Evolutionary conservation across 2,329 filamentous ascomycete genomes (phyloP).

Genomic region (Pestalotiopsis sp.): DNA sequence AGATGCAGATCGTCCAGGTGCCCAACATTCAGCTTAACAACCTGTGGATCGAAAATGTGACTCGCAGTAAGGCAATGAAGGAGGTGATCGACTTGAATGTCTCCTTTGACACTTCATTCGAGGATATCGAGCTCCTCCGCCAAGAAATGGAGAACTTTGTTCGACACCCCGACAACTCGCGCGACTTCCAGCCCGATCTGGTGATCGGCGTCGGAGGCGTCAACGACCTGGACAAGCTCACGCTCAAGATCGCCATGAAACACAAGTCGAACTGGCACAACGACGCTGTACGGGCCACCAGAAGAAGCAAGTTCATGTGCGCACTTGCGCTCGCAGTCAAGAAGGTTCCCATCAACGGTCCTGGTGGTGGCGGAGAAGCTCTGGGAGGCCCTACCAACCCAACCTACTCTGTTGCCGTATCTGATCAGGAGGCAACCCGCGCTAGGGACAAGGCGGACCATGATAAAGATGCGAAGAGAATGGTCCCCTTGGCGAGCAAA

Average conservation of each 20-base stretch:
- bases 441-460: constrained; percentile 63
- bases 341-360: constrained; percentile 82
- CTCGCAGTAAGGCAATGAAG: constrained; percentile 88
- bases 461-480: constrained; percentile 65
- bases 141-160: constrained; percentile 87
- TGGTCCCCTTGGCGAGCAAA: constrained; percentile 54
- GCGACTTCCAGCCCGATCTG: constrained; percentile 89
- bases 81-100: constrained; percentile 81
- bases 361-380: constrained; percentile 69
- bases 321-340: constrained; percentile 83
- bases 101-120: constrained; percentile 83
- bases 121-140: constrained; percentile 85
- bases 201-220: constrained; percentile 78
- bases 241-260: constrained; percentile 79
- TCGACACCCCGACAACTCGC: constrained; percentile 77
- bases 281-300: constrained; percentile 76
- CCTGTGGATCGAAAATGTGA: constrained; percentile 94
- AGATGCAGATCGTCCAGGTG: constrained; percentile 78
- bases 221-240: constrained; percentile 84
- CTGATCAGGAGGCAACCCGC: constrained; percentile 66
- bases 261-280: constrained; percentile 96
- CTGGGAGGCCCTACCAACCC: constrained; percentile 74
- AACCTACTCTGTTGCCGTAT: constrained; percentile 76
- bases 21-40: constrained; percentile 92
- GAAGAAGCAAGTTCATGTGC: constrained; percentile 96